Evolutionary conservation across 2,329 filamentous ascomycete species (phyloP).

Genomic region (Dactylonectria macrodidyma): DNA sequence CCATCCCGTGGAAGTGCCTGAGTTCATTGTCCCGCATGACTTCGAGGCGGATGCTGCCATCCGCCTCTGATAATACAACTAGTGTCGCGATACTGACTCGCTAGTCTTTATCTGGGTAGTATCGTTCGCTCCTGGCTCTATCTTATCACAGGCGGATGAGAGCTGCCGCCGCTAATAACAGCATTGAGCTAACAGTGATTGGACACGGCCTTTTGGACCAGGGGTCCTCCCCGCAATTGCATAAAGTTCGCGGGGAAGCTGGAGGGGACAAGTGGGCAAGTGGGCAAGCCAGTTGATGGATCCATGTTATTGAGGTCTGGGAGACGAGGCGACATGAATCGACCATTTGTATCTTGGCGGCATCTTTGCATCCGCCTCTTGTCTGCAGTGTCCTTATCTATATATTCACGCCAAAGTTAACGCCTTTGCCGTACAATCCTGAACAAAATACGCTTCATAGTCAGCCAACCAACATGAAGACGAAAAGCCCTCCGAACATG

Average conservation of each 20-base stretch:
- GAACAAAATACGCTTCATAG: background rate
- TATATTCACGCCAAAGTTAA: background rate
- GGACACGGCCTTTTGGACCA: background rate
- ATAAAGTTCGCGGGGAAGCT: background rate
- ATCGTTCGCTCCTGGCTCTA: background rate
- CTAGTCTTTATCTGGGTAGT: background rate
- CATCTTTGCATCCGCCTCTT: background rate
- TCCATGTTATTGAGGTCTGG: no score
- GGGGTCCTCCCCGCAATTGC: background rate
- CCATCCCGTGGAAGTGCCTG: no score
- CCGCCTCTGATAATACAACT: background rate
- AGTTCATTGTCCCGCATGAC: background rate
- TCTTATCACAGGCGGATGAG: conserved; percentile 2
- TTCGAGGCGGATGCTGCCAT: background rate
- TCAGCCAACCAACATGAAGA: background rate
- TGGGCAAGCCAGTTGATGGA: background rate
- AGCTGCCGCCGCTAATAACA: background rate
- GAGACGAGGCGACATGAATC: background rate
- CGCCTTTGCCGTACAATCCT: background rate
- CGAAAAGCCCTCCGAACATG: background rate
- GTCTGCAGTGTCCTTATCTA: background rate
- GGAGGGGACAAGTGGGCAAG: background rate
- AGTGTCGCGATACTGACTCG: background rate
- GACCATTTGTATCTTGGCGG: background rate
- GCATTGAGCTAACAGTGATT: background rate